Conservation (phyloP, 2,329 filamentous ascomycete genomes). For the Aureobasidium sp. region DNA sequence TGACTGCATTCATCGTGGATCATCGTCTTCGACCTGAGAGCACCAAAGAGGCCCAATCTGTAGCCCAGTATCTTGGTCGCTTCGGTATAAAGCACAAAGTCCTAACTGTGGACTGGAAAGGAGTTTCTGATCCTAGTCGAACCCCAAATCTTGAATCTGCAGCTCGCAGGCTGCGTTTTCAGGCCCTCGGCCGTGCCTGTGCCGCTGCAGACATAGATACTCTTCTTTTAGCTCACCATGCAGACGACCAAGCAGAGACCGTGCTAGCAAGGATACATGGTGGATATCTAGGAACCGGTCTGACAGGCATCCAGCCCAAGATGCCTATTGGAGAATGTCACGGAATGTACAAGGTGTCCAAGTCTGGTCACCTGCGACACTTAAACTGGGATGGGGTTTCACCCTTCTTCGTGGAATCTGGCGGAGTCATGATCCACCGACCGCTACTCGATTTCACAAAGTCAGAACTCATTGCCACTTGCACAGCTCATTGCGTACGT, state of each 20-base stretch:
- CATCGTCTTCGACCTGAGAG: conserved; percentile 53
- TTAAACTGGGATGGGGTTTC: background rate
- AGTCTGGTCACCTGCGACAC: conserved; percentile 24
- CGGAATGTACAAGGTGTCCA: conserved; percentile 62
- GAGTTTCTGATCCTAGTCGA: conserved; percentile 33
- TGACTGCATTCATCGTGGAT: conserved; percentile 55
- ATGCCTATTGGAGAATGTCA: conserved; percentile 77
- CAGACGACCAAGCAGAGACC: conserved; percentile 87
- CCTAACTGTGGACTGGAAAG: conserved; percentile 33
- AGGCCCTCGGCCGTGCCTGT: conserved; percentile 58
- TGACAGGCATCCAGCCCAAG: conserved; percentile 60
- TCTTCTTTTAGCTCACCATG: conserved; percentile 77
- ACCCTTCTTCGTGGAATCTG: conserved; percentile 24
- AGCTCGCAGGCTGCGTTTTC: conserved; percentile 69
- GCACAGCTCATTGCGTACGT: conserved; percentile 55
- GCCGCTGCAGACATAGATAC: conserved; percentile 44
- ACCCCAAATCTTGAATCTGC: conserved; percentile 66
- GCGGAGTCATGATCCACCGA: conserved; percentile 60
- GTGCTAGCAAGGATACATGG: conserved; percentile 68
- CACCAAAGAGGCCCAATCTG: conserved; percentile 46
- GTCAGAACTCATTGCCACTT: conserved; percentile 65
- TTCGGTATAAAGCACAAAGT: conserved; percentile 33
- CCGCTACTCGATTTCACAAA: conserved; percentile 68
- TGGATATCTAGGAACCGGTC: conserved; percentile 61
- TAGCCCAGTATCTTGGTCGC: conserved; percentile 39